Percentiles rank a stretch among this genome's conserved stretches.
phyloP scores from a whole-genome alignment of 192 early-diverging fungal species.

The Rhizophagus prolifer region DNA sequence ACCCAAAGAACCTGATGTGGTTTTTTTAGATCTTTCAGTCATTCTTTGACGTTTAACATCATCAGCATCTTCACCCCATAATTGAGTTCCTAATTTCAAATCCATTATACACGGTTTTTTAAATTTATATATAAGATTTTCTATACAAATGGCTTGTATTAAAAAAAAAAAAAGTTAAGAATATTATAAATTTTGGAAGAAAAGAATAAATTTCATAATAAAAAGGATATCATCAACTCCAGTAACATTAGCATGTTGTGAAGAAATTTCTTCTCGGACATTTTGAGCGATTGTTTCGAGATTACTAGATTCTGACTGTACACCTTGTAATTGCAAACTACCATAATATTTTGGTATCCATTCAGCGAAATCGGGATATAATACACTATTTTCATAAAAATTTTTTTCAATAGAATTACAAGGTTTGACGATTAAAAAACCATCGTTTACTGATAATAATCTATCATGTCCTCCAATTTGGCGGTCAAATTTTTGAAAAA shows the following conservation, averaged over 20 bases:
- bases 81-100: constrained; percentile 79
- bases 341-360: constrained; percentile 77
- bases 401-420: constrained; percentile 57
- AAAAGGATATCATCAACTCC: constrained; percentile 44
- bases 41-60: constrained; percentile 71
- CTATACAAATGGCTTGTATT: constrained; percentile 63
- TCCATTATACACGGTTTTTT: constrained; percentile 78
- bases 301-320: constrained; percentile 30
- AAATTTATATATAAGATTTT: constrained; percentile 74
- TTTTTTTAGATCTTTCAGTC: constrained; percentile 58
- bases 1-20: constrained; percentile 68
- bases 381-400: constrained; percentile 69
- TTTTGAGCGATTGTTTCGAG: not conserved
- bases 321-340: constrained; percentile 32
- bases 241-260: not conserved
- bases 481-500: constrained; percentile 26
- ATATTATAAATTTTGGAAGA: not conserved
- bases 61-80: constrained; percentile 72
- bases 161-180: constrained; percentile 28
- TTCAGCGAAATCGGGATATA: constrained; percentile 47
- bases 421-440: constrained; percentile 72
- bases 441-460: constrained; percentile 58
- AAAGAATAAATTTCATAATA: constrained; percentile 8
- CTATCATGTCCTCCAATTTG: constrained; percentile 85
- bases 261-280: not conserved